phyloP scores from a whole-genome alignment of 179 eudicot genomes.

The Silene vulgaris region DNA sequence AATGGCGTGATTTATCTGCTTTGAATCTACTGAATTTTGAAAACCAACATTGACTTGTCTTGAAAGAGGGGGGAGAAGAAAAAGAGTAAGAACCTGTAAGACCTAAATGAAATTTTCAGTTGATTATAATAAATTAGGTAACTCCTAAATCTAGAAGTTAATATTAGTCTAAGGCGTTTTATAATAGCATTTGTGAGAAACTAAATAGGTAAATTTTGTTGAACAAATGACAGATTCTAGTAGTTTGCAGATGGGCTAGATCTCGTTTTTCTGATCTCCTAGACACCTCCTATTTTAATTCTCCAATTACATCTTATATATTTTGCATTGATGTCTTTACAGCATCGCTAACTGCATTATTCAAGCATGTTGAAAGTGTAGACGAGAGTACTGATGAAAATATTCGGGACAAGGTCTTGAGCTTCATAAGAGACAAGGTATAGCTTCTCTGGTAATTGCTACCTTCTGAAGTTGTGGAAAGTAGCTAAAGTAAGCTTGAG shows the following conservation, averaged over 20 bases:
- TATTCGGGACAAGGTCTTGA: constrained; percentile 74
- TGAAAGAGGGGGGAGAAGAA: background rate
- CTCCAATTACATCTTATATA: constrained; percentile 8
- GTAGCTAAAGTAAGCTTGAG: background rate
- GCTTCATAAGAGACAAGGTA: constrained; percentile 85
- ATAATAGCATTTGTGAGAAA: background rate
- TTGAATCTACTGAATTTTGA: background rate
- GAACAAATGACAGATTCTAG: background rate
- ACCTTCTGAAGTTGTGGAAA: background rate
- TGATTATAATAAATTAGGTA: too few species aligned
- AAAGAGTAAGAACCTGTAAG: background rate
- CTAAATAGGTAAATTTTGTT: background rate
- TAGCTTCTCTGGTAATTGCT: constrained; percentile 14
- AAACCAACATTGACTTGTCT: background rate
- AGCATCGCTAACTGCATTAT: constrained; percentile 89
- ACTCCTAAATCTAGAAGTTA: too few species aligned
- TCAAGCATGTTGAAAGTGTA: constrained; percentile 73
- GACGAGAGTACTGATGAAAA: constrained; percentile 84
- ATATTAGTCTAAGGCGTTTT: background rate
- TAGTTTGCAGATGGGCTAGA: background rate
- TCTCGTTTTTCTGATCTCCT: background rate
- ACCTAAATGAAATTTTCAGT: too few species aligned
- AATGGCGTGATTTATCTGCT: background rate
- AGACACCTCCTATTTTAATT: background rate
- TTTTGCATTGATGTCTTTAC: constrained; percentile 23